Percentiles rank a stretch among this genome's conserved stretches.
Conservation (phyloP, 2,329 filamentous ascomycete genomes). For the Fusarium dimerum region DNA sequence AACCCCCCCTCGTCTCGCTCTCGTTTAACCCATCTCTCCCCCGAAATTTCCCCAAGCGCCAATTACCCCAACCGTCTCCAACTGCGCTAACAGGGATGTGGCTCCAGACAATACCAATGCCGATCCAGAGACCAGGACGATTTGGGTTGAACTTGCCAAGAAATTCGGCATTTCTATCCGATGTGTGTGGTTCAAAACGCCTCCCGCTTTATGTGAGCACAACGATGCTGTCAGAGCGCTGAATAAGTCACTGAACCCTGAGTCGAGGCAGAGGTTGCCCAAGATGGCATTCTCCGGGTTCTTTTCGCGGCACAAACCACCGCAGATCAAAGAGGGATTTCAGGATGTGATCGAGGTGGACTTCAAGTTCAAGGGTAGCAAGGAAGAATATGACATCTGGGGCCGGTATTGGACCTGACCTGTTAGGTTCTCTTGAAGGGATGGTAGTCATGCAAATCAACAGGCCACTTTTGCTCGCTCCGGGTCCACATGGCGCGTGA, state of each 20-base stretch:
- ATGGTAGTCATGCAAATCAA: no score
- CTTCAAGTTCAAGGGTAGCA: constrained; percentile 73
- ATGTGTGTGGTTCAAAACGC: constrained; percentile 81
- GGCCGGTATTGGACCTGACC: constrained; percentile 74
- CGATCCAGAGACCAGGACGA: constrained; percentile 71
- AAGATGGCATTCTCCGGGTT: constrained; percentile 80
- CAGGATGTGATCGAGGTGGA: constrained; percentile 73
- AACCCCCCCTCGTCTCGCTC: no score
- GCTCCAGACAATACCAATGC: constrained; percentile 90
- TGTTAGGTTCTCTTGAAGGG: no score
- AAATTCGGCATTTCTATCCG: constrained; percentile 74
- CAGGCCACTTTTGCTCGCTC: no score
- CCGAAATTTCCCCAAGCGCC: constrained; percentile 7
- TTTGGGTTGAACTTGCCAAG: constrained; percentile 76
- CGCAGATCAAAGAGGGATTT: constrained; percentile 76
- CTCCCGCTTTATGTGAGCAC: constrained; percentile 71
- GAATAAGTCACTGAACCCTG: constrained; percentile 75
- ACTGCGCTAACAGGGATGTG: constrained; percentile 14
- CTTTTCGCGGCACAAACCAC: constrained; percentile 70
- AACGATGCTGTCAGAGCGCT: constrained; percentile 83
- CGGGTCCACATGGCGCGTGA: no score
- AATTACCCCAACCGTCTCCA: constrained; percentile 16
- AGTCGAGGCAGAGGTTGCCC: constrained; percentile 72
- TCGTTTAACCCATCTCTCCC: background rate
- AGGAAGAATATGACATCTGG: constrained; percentile 72